Base-by-base conservation (phyloP, 2,329 filamentous ascomycete species). In the Mycogone perniciosa region DNA sequence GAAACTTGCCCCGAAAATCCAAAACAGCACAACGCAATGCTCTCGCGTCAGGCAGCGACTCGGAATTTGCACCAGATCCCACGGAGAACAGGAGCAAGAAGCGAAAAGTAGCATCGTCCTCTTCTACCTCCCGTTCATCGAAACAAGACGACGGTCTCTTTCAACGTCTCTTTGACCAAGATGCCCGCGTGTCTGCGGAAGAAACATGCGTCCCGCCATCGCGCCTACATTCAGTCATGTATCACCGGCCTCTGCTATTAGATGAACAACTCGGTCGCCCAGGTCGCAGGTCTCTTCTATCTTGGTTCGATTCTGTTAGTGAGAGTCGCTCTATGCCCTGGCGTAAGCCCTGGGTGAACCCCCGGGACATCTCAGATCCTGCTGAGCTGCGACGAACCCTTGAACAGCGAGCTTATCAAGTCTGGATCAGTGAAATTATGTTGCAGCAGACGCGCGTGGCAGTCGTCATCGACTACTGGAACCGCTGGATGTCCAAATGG, bases 391-490 rank as follows among this genome's bases (percentile, higher is more conserved):
- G 71, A 31, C 43, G 52, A n/a, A 63, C 62, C 3, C 67, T 83
- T 8, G 74, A 76, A 52, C 72, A 67, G 31, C 75, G 81, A 44
- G 81, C 81, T 2, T 85, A 85, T 65, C 75, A 84, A 62, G 81
- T 85, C 43, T 84, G 81, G 79, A 82, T 85, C 60, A 81, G 76
- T 59, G 81, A 85, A 66, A 78, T 84, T 57, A 85, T 85, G 81
- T 72, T 84, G 8, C 81, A 85, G 62, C 81, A 85, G 65, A 85
- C 81, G 2, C 77, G 81, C 30, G 81, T 85, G 4, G 73, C 77
- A 2, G 76, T 76, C 6, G 81, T 84, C 1, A 76, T 83, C 20
- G 78, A 76, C 44, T 85, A 85, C 62, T 85, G 81, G 77, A 79
- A 76, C 31, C 71, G 70, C 1, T 85, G 81, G 81, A 81, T 81